Conservation (phyloP, 371 early-diverging fungal genomes). For the Saksenaea oblongispora region DNA sequence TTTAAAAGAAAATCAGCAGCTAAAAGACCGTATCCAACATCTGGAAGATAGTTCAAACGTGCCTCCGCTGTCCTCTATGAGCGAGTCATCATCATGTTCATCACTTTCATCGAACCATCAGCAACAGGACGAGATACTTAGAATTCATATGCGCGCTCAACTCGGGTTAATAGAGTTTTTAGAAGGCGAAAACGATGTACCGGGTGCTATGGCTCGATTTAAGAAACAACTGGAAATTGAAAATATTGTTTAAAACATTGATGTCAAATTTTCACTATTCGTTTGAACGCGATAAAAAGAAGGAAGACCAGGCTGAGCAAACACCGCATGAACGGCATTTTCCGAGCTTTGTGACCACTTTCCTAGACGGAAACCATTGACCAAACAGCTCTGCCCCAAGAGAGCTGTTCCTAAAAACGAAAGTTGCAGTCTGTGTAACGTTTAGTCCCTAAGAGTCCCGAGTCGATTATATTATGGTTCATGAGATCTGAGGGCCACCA, state of each 20-base stretch:
- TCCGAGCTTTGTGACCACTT: too few relatives aligned
- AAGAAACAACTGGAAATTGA: constrained; percentile 38
- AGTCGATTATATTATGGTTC: too few relatives aligned
- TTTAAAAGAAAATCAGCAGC: neutral
- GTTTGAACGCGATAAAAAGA: neutral
- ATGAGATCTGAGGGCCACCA: too few relatives aligned
- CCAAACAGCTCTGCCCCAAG: too few relatives aligned
- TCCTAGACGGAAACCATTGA: too few relatives aligned
- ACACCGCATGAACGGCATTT: too few relatives aligned
- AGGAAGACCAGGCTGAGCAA: neutral
- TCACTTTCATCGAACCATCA: neutral
- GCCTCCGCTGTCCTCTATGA: neutral
- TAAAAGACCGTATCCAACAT: neutral
- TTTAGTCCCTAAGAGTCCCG: too few relatives aligned
- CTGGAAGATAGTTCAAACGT: neutral
- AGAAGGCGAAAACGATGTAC: constrained; percentile 41
- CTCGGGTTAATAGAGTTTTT: constrained; percentile 39
- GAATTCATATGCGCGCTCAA: constrained; percentile 38
- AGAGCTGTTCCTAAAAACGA: too few relatives aligned
- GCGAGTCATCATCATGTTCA: neutral
- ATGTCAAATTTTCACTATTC: neutral
- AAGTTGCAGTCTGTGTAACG: too few relatives aligned
- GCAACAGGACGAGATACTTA: constrained; percentile 28
- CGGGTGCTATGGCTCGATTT: constrained; percentile 33
- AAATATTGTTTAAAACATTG: neutral